phyloP scores from a whole-genome alignment of 345 rosid genomes.

The Sapria himalayana region DNA sequence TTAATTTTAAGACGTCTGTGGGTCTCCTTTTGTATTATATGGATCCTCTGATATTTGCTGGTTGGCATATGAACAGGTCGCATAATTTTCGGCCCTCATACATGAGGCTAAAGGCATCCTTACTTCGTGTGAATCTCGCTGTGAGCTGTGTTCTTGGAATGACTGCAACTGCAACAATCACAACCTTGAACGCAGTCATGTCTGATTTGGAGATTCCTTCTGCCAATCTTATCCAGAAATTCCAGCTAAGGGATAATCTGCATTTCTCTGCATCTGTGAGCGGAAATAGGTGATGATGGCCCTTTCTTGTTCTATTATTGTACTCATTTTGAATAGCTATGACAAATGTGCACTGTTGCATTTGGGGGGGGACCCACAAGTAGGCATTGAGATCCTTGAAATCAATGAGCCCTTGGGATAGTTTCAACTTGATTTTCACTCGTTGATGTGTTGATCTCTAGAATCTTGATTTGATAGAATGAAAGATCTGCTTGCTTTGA shows the following conservation, averaged over 20 bases:
- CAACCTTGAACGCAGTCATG: constrained; percentile 61
- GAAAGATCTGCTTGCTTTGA: constrained; percentile 62
- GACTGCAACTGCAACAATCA: constrained; percentile 85
- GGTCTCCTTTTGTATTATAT: background rate
- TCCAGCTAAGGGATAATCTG: constrained; percentile 50
- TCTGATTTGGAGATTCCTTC: constrained; percentile 72
- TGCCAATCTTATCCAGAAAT: constrained; percentile 50
- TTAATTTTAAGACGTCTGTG: background rate
- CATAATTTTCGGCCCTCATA: constrained; percentile 95
- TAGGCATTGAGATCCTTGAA: too few relatives aligned
- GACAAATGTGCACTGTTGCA: too few relatives aligned
- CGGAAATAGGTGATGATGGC: constrained; percentile 34
- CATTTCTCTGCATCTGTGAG: constrained; percentile 57
- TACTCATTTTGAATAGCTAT: too few relatives aligned
- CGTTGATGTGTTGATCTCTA: constrained; percentile 3
- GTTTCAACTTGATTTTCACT: background rate
- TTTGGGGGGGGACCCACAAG: too few relatives aligned
- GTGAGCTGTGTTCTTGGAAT: constrained; percentile 71
- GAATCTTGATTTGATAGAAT: constrained; percentile 20
- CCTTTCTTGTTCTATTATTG: constrained; percentile 1
- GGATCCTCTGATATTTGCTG: constrained; percentile 4
- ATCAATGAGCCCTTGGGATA: constrained; percentile 2
- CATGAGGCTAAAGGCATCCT: constrained; percentile 84
- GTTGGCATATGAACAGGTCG: constrained; percentile 35
- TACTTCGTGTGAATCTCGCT: constrained; percentile 38